Evolutionary conservation across 306 rosid species (phyloP).

Genomic region (Sicyos baderoa): DNA sequence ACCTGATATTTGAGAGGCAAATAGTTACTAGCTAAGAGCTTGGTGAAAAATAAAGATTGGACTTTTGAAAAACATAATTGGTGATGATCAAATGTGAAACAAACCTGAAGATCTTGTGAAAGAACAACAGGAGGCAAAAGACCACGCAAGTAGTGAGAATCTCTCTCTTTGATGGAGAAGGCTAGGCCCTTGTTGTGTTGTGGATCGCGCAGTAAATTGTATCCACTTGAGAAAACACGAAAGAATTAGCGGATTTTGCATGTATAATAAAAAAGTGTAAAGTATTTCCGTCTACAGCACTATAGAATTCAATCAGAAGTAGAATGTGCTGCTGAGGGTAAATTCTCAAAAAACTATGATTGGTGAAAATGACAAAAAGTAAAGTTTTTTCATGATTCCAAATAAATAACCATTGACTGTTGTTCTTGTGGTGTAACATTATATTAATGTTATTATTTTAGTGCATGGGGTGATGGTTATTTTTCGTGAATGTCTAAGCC

Average conservation of each 20-base stretch:
- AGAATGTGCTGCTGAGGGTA: no score
- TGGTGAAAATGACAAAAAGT: neutral
- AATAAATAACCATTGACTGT: neutral
- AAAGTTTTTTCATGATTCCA: neutral
- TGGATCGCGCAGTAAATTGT: conserved; percentile 74
- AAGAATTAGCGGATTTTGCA: no score
- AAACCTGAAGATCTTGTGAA: conserved; percentile 84
- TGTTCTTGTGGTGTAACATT: neutral
- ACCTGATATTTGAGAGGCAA: conserved; percentile 36
- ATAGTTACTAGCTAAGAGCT: neutral
- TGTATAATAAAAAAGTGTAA: no score
- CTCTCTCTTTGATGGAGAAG: conserved; percentile 79
- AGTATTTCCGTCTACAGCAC: no score
- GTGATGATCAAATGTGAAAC: conserved; percentile 33
- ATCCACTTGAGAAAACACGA: conserved; percentile 41
- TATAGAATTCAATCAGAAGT: no score
- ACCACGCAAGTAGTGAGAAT: conserved; percentile 84
- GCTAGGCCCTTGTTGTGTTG: conserved; percentile 89
- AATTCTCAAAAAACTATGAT: neutral
- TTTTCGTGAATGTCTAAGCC: no score
- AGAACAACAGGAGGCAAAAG: conserved; percentile 72
- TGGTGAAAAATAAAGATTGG: no score
- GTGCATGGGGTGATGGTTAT: no score
- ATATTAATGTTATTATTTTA: no score
- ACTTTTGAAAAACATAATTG: no score